Conservation (phyloP, 2,329 filamentous ascomycete species). For the Curvularia spicifera region DNA sequence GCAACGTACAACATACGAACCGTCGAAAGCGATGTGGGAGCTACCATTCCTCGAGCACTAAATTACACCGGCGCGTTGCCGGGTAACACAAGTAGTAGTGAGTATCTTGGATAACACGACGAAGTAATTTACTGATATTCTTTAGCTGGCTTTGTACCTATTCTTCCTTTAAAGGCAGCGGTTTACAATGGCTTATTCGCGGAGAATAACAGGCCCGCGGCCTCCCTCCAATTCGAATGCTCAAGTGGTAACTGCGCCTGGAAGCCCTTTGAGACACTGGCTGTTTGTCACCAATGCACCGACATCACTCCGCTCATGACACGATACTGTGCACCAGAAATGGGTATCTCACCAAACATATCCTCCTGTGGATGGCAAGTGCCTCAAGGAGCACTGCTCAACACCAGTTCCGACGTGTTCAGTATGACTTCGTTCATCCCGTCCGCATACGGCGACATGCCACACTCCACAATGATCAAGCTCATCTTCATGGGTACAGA, state of each 20-base stretch:
- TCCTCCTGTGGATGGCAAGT: constrained; percentile 22
- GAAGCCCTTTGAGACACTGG: constrained; percentile 19
- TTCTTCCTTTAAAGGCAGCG: constrained; percentile 21
- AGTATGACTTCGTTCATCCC: constrained; percentile 27
- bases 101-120: background rate
- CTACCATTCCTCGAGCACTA: constrained; percentile 18
- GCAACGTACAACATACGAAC: constrained; percentile 20
- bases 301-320: constrained; percentile 20
- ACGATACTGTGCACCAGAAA: constrained; percentile 19
- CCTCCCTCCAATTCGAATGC: constrained; percentile 20
- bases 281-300: constrained; percentile 21
- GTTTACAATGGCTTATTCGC: constrained; percentile 24
- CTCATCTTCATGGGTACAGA: constrained; percentile 26
- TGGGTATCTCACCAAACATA: constrained; percentile 14
- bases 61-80: constrained; percentile 18
- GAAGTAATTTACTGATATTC: background rate
- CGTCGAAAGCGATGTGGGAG: constrained; percentile 20
- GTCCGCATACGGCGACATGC: constrained; percentile 24
- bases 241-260: constrained; percentile 21
- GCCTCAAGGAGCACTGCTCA: constrained; percentile 19
- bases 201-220: constrained; percentile 22
- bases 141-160: constrained; percentile 22
- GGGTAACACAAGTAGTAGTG: constrained; percentile 22
- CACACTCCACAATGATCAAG: constrained; percentile 21
- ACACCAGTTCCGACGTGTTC: constrained; percentile 25